Base-by-base conservation (phyloP, 495 filamentous ascomycete species). In the Penicillium roqueforti region DNA sequence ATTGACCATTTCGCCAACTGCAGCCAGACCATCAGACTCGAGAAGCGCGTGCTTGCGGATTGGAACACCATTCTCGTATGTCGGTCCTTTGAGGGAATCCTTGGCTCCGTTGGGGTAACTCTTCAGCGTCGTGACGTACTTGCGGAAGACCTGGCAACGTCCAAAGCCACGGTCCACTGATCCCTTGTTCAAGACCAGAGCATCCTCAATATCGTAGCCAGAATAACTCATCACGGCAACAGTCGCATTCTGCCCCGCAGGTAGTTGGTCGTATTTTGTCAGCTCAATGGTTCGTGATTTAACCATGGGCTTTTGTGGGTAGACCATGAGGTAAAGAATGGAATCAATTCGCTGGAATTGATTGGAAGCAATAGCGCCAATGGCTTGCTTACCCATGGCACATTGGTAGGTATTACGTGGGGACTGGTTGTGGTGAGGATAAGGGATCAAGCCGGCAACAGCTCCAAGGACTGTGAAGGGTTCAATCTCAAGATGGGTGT, bases 311-410 rank as follows among this genome's bases (percentile, higher is more conserved):
- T 96, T 89, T 61, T 99, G 93, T 3, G 93, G 93, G 64, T 99
- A 99, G 16, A 97, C 92, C 79, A 97, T 91, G 4, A 95, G 84
- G 62, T 97, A 96, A 18, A 97, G 83, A 26, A 97, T 80, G 3
- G 91, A 96, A 63, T 99, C 93, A 67, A 99, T 93, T 20, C 93
- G 86, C 54, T 88, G 83, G 74, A 96, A 95, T 68, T 97, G 95
- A 63, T 99, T 99, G 57, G 93, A 91, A 11, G 92, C 92, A 67
- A 97, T 96, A 18, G 92, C 90, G 45, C 93, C 93, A 68, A 99
- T 97, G 16, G 93, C 93, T 87, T 99, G 93, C 73, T 99, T 99
- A 78, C 93, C 93, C 93, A 99, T 99, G 71, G 93, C 93, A 69
- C 95, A 97, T 75, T 98, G 93, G 65, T 99, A 99, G 7, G 93